These are phyloP conservation scores for Lasiodiplodia sp. DNA, from an alignment of 2,329 filamentous ascomycete genomes.

Conservation along the genomic window DNA sequence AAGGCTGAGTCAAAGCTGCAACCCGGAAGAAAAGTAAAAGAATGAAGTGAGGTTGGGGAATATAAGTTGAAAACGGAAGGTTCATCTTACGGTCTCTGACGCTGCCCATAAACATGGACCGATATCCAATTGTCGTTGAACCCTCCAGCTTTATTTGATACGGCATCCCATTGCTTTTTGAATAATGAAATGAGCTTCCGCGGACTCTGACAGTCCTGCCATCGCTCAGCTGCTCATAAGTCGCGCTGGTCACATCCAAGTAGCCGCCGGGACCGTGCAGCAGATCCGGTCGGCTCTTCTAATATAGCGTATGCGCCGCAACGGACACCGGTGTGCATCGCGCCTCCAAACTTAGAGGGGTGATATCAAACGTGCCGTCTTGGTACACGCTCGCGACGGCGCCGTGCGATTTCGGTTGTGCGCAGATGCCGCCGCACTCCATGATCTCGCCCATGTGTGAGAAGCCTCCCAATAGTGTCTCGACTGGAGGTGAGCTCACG, in stretches of 20 bases:
- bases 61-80: no score
- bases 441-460: conserved; percentile 64
- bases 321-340: neutral
- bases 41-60: no score
- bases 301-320: neutral
- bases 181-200: neutral
- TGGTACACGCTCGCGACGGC: conserved; percentile 52
- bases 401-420: conserved; percentile 55
- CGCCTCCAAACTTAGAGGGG: conserved; percentile 49
- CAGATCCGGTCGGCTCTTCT: neutral
- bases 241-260: neutral
- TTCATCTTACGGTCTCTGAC: conserved; percentile 47
- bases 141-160: conserved; percentile 62
- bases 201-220: neutral
- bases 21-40: no score
- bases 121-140: conserved; percentile 52
- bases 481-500: no score
- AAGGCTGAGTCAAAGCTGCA: no score
- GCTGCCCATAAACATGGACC: conserved; percentile 56
- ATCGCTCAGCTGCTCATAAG: neutral
- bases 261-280: neutral
- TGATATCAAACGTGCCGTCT: conserved; percentile 58
- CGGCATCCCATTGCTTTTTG: conserved; percentile 35
- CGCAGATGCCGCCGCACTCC: conserved; percentile 60
- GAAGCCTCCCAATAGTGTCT: neutral